Conservation (phyloP, 2,329 filamentous ascomycete species). For the Colletotrichum sp. region DNA sequence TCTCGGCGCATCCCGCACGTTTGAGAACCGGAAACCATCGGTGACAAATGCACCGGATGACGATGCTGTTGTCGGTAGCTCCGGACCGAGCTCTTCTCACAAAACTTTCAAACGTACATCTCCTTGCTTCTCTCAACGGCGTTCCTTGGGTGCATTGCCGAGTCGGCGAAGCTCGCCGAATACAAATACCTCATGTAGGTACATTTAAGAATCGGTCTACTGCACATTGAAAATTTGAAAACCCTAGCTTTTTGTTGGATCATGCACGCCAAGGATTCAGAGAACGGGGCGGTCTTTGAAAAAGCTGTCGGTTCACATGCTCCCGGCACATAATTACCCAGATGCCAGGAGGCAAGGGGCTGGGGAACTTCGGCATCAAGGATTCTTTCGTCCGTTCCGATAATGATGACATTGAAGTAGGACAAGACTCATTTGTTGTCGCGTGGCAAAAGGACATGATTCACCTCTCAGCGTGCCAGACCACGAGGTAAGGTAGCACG, state of each 20-base stretch:
- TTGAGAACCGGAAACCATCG: not conserved
- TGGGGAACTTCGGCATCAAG: not conserved
- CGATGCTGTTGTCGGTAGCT: not conserved
- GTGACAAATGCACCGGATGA: not conserved
- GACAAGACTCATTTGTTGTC: not conserved
- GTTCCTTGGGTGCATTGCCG: not conserved
- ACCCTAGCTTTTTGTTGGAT: not conserved
- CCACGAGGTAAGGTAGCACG: constrained; percentile 16
- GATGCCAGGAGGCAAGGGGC: not conserved
- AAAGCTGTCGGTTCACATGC: not conserved
- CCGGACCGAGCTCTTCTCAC: not conserved
- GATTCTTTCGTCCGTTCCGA: not conserved
- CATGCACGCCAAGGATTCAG: not conserved
- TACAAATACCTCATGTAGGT: not conserved
- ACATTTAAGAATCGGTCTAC: not conserved
- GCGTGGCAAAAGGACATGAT: constrained; percentile 14
- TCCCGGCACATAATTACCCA: not conserved
- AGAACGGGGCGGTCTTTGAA: not conserved
- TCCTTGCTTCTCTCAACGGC: not conserved
- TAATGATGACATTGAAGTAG: constrained; percentile 1
- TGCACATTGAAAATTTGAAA: not conserved
- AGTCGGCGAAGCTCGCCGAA: not conserved
- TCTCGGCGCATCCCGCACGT: not conserved
- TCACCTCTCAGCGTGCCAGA: constrained; percentile 15
- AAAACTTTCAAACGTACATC: not conserved